Evolutionary conservation across 2,329 filamentous ascomycete genomes (phyloP), one percentile per base, ranked within the genome.

Genomic region (Cytospora chrysosperma): DNA sequence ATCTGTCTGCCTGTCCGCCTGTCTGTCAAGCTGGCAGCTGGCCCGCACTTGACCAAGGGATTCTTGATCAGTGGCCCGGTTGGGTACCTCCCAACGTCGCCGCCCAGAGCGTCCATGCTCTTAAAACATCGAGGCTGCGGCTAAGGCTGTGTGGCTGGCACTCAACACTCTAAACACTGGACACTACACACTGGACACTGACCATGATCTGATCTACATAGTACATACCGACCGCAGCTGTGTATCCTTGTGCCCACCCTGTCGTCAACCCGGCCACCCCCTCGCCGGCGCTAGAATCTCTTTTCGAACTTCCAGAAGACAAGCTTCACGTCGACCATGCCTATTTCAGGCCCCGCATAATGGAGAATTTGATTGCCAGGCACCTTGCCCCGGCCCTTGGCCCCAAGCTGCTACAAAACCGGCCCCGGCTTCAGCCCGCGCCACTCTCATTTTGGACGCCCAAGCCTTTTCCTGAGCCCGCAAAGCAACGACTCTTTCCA

Each of bases 351-450:
- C 65, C 69, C 69, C 75, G 79, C 79, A 81, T 81, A 80, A 80
- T 71, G 73, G 70, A 71, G 69, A 71, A 75, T 79, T 79, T 80
- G 77, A 81, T 81, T 81, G 71, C 78, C 74, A 75, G 76, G 77
- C 76, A 3, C 37, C 74, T 69, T 72, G 6, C 34, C 40, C 74
- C 70, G n/a, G n/a, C n/a, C n/a, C n/a, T n/a, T n/a, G n/a, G 62
- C 68, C 66, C 9, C 28, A 30, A 30, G 9, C 28, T 30, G 9
- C 28, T n/a, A n/a, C n/a, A n/a, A 69, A 68, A 43, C 49, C 49
- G 59, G 56, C 58, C 37, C 32, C 66, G 58, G 68, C 68, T 68
- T 68, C 68, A 66, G 67, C 63, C 68, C 67, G 63, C 56, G 58
- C 62, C 54, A 55, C 61, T 49, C 50, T 61, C 59, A 59, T 57